Base-by-base conservation (phyloP, 805 yeast species). In the Starmerella riodocensis region DNA sequence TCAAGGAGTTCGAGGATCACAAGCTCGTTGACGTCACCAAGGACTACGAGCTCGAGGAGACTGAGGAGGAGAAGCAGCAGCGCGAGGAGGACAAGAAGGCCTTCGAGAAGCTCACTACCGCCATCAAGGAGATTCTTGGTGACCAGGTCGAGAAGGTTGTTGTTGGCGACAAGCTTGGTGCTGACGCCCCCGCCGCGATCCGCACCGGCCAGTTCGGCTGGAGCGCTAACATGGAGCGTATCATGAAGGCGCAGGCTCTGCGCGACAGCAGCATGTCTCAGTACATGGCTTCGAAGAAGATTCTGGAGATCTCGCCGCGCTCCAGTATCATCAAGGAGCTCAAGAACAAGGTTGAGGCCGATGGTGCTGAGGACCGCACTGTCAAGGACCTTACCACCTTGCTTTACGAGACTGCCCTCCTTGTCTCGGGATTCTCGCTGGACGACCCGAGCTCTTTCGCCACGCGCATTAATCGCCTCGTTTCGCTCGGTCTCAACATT, bases 191-290 rank as follows among this genome's bases (percentile, higher is more conserved):
- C 66, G 98, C 98, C 65, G 98, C 98, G 56, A 91, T 91, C 65
- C 85, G 98, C 77, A 91, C 98, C 55, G 97, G 96, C 55, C 97
- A 91, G 73, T 91, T 91, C 66, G 98, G 99, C 66, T 91, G 99
- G 99, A 91, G 98, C 54, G 99, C 99, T 60, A 91, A 91, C 76
- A 91, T 91, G 98, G 99, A 91, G 75, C 88, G 98, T 80, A 91
- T 91, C 76, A 91, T 91, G 99, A 91, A 91, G 76, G 98, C 98
- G 48, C 99, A 91, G 74, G 98, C 99, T 57, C 73, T 91, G 60
- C 85, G 97, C 73, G 98, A 91, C 67, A 82, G 94, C 56, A 74
- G 94, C 56, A 91, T 91, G 98, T 85, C 97, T 30, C 76, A 95
- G 49, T 91, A 91, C 91, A 91, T 91, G 99, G 80, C 97, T 35